Conservation (phyloP, 108 stramenopile genomes). For the Parietichytrium sp. region DNA sequence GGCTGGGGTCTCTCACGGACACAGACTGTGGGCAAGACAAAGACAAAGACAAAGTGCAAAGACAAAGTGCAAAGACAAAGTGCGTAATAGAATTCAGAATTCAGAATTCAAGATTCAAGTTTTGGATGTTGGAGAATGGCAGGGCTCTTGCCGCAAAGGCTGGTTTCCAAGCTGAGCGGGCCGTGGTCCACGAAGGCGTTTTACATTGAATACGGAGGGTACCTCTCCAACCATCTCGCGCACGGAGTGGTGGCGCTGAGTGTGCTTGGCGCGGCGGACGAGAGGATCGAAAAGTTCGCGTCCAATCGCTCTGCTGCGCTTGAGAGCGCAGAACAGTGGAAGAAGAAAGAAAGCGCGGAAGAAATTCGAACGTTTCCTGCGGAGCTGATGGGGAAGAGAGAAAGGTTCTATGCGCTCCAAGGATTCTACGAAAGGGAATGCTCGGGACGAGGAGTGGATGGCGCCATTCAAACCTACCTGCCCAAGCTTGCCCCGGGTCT, state of each 20-base stretch:
- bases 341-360: background rate
- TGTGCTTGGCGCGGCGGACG: background rate
- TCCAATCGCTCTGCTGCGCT: background rate
- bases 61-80: too few species aligned
- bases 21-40: too few species aligned
- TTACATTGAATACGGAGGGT: background rate
- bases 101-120: too few species aligned
- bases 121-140: too few species aligned
- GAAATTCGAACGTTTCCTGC: background rate
- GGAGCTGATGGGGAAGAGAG: background rate
- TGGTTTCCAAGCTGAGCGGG: background rate
- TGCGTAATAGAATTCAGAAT: too few species aligned
- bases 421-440: background rate
- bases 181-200: background rate
- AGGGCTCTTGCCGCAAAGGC: constrained; percentile 28
- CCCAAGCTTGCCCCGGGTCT: background rate
- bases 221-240: constrained; percentile 2
- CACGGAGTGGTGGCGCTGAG: constrained; percentile 26
- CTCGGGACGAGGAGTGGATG: background rate
- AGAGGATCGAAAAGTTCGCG: background rate
- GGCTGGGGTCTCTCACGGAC: too few species aligned
- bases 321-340: background rate
- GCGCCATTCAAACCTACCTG: background rate
- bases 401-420: background rate
- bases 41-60: too few species aligned